Base-by-base conservation (phyloP, 441 rosid species). In the Lepidium campestre region DNA sequence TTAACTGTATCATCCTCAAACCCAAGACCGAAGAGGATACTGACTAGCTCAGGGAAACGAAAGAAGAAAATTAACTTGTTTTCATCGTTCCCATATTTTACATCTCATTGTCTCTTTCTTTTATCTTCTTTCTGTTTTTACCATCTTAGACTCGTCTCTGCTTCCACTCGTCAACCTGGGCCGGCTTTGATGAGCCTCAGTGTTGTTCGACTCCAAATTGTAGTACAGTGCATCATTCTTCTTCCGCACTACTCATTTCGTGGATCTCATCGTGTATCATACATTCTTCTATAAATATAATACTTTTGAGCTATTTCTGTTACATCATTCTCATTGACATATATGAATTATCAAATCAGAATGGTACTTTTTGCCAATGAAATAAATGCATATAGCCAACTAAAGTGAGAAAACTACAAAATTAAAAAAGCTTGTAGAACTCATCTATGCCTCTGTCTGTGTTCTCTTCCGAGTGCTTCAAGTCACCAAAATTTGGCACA, bases 51-150 rank as follows among this genome's bases (percentile, higher is more conserved):
- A 13, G 52, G 57, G 68, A 54, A 36, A 27, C 47, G 53, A 41
- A 57, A 46, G 57, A 78, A 46, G 60, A 47, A 59, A 42, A 23
- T 10, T 6, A 67, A 29, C 68, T 71, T 62, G 55, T 65, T 69
- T 67, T 75, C 78, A 67, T 58, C 39, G 27, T 48, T 37, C 46
- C 65, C 72, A 6, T 80, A 68, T 86, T 90, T 82, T 84, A 85
- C 82, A 84, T 79, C 83, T 90, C 93, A 83, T 86, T 64, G 79
- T 86, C 61, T 81, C 78, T 44, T 81, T 79, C 55, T 89, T 88
- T 58, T 14, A 3, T 55, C 5, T 17, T 27, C 68, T 10, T 65
- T 69, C 71, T 85, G 90, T 63, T 56, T 56, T 41, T 60, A 59
- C 67, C 17, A 42, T 34, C 22, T 45, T 66, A 52, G 68, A 36